A percentile compares a stretch with the other conserved stretches of the same genome.
Conservation (phyloP, 2,329 filamentous ascomycete species). For the Chaetomiaceae sp. region DNA sequence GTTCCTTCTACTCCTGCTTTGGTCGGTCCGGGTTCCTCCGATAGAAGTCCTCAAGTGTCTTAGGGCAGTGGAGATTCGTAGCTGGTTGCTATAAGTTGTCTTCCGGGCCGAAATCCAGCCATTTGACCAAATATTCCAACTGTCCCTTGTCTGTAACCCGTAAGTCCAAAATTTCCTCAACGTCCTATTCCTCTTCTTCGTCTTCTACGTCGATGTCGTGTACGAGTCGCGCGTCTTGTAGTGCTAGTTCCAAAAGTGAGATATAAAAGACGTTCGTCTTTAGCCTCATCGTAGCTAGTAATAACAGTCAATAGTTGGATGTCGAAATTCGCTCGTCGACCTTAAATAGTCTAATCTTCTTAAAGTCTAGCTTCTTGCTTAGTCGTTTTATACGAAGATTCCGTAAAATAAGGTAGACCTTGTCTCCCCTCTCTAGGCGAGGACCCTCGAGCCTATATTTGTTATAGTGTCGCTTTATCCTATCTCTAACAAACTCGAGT, state of each 20-base stretch:
- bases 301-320: conserved; percentile 5
- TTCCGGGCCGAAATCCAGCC: conserved; percentile 3
- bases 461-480: conserved; percentile 10
- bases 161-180: too few species aligned
- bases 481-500: conserved; percentile 8
- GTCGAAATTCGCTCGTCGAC: conserved; percentile 3
- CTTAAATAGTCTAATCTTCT: conserved; percentile 13
- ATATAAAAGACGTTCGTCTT: conserved; percentile 12
- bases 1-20: too few species aligned
- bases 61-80: conserved; percentile 3
- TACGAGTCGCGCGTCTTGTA: not conserved
- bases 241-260: conserved; percentile 11
- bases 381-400: conserved; percentile 10
- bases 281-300: conserved; percentile 5
- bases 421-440: conserved; percentile 11
- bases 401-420: conserved; percentile 7
- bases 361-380: conserved; percentile 13
- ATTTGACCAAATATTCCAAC: conserved; percentile 7
- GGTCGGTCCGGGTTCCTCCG: conserved; percentile 3
- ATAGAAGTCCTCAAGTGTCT: conserved; percentile 13
- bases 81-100: conserved; percentile 10
- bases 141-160: not conserved
- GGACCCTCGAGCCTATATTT: too few species aligned
- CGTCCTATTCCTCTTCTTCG: conserved; percentile 14
- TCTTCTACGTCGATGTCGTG: not conserved